A percentile compares a stretch with the other conserved stretches of the same genome.
Conservation (phyloP, 805 yeast genomes). For the Wickerhamiella spandovensis region DNA sequence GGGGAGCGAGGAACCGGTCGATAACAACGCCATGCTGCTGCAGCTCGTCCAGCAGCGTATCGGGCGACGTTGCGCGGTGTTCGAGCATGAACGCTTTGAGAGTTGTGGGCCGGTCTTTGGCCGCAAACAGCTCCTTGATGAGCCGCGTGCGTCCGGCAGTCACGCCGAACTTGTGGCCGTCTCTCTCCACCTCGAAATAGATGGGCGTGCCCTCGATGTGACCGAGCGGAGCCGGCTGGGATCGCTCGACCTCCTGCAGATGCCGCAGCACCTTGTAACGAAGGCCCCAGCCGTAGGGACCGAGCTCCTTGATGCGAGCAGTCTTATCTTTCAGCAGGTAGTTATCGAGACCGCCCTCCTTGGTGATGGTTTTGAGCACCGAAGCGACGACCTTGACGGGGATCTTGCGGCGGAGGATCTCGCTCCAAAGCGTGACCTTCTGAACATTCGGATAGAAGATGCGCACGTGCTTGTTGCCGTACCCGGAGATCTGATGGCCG, state of each 20-base stretch:
- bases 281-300: conserved; percentile 83
- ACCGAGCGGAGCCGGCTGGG: conserved; percentile 28
- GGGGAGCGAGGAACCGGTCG: background rate
- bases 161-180: conserved; percentile 27
- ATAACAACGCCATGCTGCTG: conserved; percentile 28
- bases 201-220: conserved; percentile 29
- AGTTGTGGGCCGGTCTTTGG: conserved; percentile 10
- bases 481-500: conserved; percentile 71
- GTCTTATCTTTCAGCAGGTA: conserved; percentile 77
- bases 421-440: conserved; percentile 71
- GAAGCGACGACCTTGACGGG: conserved; percentile 56
- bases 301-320: conserved; percentile 84
- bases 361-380: conserved; percentile 74
- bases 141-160: conserved; percentile 55
- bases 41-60: conserved; percentile 38
- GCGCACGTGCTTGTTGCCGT: conserved; percentile 57
- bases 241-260: conserved; percentile 29
- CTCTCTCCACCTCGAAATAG: conserved; percentile 32
- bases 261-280: conserved; percentile 56
- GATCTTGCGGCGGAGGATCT: conserved; percentile 45
- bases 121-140: conserved; percentile 25
- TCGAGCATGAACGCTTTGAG: conserved; percentile 35
- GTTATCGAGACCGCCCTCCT: conserved; percentile 90
- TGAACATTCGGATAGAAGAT: conserved; percentile 74
- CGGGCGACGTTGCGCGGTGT: conserved; percentile 33